Percentiles rank a stretch among this genome's conserved stretches.
Conservation (phyloP, 192 early-diverging fungal species). For the Rhizoclosmatium globosum region DNA sequence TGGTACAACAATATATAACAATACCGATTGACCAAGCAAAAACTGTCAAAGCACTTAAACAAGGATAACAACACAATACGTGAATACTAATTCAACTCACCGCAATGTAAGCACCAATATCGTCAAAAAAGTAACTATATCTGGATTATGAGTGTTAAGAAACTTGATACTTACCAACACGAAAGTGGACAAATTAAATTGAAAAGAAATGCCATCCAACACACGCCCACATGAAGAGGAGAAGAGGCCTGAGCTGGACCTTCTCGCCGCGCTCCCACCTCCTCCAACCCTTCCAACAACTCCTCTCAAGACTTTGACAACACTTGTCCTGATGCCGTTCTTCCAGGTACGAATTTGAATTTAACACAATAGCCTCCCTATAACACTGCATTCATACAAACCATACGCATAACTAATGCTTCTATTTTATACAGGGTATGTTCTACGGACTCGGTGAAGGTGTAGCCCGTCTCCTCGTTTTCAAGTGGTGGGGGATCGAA, state of each 20-base stretch:
- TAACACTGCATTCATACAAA: too few relatives aligned
- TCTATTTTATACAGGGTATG: conserved; percentile 46
- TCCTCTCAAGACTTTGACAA: conserved; percentile 19
- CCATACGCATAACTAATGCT: not conserved
- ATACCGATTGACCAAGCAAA: too few relatives aligned
- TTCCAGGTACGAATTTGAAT: conserved; percentile 16
- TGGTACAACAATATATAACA: too few relatives aligned
- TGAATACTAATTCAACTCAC: too few relatives aligned
- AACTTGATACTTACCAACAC: not conserved
- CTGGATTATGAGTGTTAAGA: not conserved
- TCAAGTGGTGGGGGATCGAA: conserved; percentile 55
- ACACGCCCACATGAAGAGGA: not conserved
- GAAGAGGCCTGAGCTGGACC: not conserved
- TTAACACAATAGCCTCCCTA: too few relatives aligned
- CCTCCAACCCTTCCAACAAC: conserved; percentile 27
- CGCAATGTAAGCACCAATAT: too few relatives aligned
- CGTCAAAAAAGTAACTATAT: too few relatives aligned
- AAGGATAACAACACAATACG: too few relatives aligned
- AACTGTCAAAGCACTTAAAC: too few relatives aligned
- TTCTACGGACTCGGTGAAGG: conserved; percentile 65
- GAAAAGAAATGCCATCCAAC: not conserved
- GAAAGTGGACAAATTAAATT: not conserved
- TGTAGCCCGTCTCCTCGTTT: conserved; percentile 52
- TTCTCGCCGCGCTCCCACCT: conserved; percentile 18
- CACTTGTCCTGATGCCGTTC: conserved; percentile 39